Base-by-base conservation (phyloP, 1,284 basidiomycete genomes). In the Porogramme epimiltina region DNA sequence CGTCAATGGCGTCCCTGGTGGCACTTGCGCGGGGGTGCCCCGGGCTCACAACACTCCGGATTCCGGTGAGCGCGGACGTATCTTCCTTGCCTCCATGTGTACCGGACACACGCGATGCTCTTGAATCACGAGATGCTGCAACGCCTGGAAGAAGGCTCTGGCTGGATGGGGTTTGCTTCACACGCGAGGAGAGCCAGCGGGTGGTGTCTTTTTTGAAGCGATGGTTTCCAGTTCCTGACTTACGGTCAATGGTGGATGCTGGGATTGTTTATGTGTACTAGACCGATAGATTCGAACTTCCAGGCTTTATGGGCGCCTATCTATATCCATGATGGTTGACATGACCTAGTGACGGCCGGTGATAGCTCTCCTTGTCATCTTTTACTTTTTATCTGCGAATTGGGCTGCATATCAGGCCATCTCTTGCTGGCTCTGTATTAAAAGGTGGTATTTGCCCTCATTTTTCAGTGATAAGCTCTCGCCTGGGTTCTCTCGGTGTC, bases 21-120 rank as follows among this genome's bases (percentile, higher is more conserved):
- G 36, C 36, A 22, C 54, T 59, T 47, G 45, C 54, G 39, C 46
- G 31, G n/a, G 4, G n/a, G 18, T 59, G 57, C 31, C 36, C 51
- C 2, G 28, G 28, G 3, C 49, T 59, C n/a, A n/a, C 13, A 15
- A 43, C 34, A 2, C 24, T 59, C 28, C 39, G 44, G 18, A 3
- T 59, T 3, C 53, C 57, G 2, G 26, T 55, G 11, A 20, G 31
- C 43, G 47, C 48, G 23, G 47, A 53, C n/a, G 18, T 54, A n/a
- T 13, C 13, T 13, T 24, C 45, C 3, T 37, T 6, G 13, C 24
- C 47, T 13, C n/a, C n/a, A n/a, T n/a, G n/a, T n/a, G n/a, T n/a
- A n/a, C n/a, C n/a, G n/a, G n/a, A n/a, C n/a, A n/a, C n/a, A n/a
- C n/a, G n/a, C n/a, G n/a, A n/a, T n/a, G n/a, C n/a, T n/a, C n/a